Base-by-base conservation (phyloP, 106 monocot species). In the Dendrobium huoshanense region DNA sequence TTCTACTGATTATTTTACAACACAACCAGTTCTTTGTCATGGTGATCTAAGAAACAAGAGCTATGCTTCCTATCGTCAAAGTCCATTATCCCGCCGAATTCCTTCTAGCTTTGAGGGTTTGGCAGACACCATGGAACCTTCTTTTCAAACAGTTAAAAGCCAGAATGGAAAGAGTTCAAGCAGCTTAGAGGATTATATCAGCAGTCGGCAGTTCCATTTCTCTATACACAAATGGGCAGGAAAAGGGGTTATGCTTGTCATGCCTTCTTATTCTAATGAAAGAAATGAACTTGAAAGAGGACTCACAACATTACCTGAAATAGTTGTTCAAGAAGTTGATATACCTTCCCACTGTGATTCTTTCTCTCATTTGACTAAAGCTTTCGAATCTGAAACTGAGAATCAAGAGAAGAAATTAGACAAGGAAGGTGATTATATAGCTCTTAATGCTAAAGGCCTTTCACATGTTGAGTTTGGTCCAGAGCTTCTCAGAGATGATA, bases 201-300 rank as follows among this genome's bases (percentile, higher is more conserved):
- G 47, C 18, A 79, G 64, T 68, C 78, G 75, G 11, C 78, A 86
- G 20, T 97, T 97, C 80, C 97, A 97, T 79, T 97, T 94, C 79
- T 97, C 97, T 10, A 86, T 97, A 79, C 89, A 91, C 77, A 97
- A 87, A 83, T 97, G 97, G 97, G 90, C 92, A 55, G 88, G 89
- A 48, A 94, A 91, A 88, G 94, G 94, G 75, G 94, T 87, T 77
- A 80, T 80, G 31, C 85, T 97, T 18, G 54, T 85, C 25, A 76
- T 94, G 80, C 92, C 93, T 79, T 78, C 82, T 76, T 80, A 70
- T 75, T 70, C 80, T 48, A 80, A 86, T 55, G 86, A 84, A 77
- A 84, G 55, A 73, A 72, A 18, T 77, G 86, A 81, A 76, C 67
- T 44, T 49, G 41, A 78, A 25, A 79, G 80, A 72, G 88, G 79